phyloP scores from a whole-genome alignment of 2,329 filamentous ascomycete genomes.

The Fusarium tjaetaba region DNA sequence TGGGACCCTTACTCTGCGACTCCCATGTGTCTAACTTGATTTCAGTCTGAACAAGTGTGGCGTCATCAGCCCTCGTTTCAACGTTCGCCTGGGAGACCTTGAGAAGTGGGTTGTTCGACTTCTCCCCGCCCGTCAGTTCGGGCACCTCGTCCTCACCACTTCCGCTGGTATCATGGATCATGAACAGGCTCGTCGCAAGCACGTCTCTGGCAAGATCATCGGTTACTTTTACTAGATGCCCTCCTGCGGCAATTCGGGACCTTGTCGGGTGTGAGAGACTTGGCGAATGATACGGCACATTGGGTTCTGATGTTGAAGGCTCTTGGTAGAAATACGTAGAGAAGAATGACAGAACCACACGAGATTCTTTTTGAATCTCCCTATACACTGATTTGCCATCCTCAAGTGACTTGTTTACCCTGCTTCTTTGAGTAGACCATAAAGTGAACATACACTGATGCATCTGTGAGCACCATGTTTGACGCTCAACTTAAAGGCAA shows the following conservation, averaged over 20 bases:
- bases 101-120: background rate
- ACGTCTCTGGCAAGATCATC: background rate
- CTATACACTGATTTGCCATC: background rate
- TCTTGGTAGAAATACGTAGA: background rate
- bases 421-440: rapidly evolving
- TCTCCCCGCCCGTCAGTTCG: background rate
- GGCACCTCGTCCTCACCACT: background rate
- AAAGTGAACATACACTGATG: background rate
- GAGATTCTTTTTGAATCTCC: background rate
- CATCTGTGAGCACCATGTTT: no score
- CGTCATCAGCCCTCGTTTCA: background rate
- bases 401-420: background rate
- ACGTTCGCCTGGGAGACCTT: background rate
- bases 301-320: background rate
- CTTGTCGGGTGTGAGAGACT: background rate
- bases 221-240: background rate
- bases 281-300: background rate
- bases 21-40: background rate
- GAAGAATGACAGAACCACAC: background rate
- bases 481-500: background rate
- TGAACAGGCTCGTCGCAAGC: background rate
- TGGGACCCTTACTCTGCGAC: background rate
- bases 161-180: background rate
- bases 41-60: background rate
- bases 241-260: background rate